These are phyloP conservation scores for Euphorbia lathyris DNA, from an alignment of 345 rosid genomes.

Conservation along the genomic window DNA sequence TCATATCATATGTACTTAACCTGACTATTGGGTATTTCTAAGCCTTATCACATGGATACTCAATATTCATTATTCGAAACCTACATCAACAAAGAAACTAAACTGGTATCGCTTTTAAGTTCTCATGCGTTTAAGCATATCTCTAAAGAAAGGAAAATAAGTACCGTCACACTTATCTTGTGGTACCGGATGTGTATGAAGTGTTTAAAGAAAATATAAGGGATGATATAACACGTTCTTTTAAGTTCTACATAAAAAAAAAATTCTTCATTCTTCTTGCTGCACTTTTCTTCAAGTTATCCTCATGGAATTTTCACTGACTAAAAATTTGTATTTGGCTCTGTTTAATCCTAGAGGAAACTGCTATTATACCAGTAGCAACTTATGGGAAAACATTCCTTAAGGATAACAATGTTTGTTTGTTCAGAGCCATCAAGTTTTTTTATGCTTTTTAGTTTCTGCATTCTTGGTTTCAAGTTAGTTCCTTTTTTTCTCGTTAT, in stretches of 20 bases:
- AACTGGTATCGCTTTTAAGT: background rate
- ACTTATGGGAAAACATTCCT: background rate
- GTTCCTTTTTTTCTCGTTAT: background rate
- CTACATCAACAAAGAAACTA: background rate
- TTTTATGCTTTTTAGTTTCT: no score
- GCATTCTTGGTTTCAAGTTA: background rate
- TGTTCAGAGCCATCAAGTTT: background rate
- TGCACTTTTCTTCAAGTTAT: no score
- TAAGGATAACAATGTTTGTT: background rate
- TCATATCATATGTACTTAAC: background rate
- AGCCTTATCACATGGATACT: background rate
- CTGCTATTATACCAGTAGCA: background rate
- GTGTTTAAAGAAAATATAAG: no score
- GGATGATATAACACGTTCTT: no score
- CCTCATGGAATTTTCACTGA: no score
- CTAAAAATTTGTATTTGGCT: background rate
- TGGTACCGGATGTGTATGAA: no score
- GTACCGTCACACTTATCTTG: no score
- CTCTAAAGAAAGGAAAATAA: background rate
- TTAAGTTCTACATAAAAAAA: no score
- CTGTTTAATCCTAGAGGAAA: background rate
- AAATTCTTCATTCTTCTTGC: background rate
- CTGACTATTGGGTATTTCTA: background rate
- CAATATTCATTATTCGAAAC: background rate
- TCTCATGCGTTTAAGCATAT: background rate